A percentile compares a stretch with the other conserved stretches of the same genome.
phyloP scores from a whole-genome alignment of 352 stramenopile genomes.

The Blastocystis sp. region DNA sequence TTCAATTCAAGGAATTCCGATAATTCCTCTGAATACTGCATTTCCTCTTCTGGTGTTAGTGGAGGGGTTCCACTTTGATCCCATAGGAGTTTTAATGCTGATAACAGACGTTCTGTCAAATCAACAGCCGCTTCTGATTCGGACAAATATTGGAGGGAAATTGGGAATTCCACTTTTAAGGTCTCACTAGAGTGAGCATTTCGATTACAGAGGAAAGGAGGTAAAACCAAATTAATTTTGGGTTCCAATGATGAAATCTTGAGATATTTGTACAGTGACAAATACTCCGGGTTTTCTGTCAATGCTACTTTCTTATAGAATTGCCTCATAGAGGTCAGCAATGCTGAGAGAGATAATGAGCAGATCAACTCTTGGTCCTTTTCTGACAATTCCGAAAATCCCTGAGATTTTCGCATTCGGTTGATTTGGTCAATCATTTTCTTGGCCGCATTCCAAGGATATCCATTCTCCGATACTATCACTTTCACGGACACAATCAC shows the following conservation, averaged over 20 bases:
- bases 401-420: neutral
- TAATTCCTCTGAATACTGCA: too few species aligned
- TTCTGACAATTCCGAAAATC: neutral
- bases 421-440: neutral
- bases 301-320: neutral
- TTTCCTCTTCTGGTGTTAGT: neutral
- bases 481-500: neutral
- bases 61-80: neutral
- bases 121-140: too few species aligned
- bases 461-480: neutral
- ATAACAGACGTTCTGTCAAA: neutral
- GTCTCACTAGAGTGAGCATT: neutral
- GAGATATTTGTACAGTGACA: neutral
- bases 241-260: neutral
- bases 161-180: neutral
- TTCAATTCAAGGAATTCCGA: too few species aligned
- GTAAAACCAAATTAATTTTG: neutral
- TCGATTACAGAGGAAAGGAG: neutral
- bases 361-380: neutral
- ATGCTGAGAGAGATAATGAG: neutral
- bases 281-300: neutral
- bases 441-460: neutral
- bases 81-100: neutral
- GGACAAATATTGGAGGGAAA: neutral
- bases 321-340: neutral